phyloP scores from a whole-genome alignment of 441 rosid species.

The Pelargonium myrrhifolium region DNA sequence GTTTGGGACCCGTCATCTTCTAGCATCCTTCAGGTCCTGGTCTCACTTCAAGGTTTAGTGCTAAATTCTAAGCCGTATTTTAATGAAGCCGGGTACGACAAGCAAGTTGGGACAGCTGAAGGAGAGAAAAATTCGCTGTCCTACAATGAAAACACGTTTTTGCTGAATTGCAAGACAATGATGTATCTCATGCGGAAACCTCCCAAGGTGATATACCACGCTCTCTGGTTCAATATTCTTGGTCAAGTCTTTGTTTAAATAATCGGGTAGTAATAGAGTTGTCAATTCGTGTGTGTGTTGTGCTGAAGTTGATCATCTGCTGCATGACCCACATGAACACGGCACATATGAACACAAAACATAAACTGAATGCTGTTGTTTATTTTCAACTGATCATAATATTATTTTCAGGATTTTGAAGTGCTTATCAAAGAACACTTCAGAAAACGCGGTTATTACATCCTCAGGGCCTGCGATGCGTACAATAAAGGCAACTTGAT shows the following conservation, averaged over 20 bases:
- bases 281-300: too few relatives aligned
- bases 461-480: slow-evolving; percentile 86
- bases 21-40: slow-evolving; percentile 95
- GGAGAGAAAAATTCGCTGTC: slow-evolving; percentile 93
- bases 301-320: too few relatives aligned
- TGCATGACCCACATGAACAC: too few relatives aligned
- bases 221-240: too few relatives aligned
- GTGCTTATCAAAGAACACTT: slow-evolving; percentile 70
- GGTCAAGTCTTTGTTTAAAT: too few relatives aligned
- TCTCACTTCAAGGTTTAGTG: slow-evolving; percentile 94
- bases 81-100: slow-evolving; percentile 97
- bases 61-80: slow-evolving; percentile 91
- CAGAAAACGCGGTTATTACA: slow-evolving; percentile 66
- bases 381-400: too few relatives aligned
- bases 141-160: slow-evolving; percentile 85
- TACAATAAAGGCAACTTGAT: slow-evolving; percentile 83
- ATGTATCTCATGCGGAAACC: slow-evolving; percentile 82
- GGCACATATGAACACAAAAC: too few relatives aligned
- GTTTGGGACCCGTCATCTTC: slow-evolving; percentile 91
- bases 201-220: slow-evolving; percentile 54
- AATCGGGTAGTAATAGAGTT: too few relatives aligned
- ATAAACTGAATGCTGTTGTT: too few relatives aligned
- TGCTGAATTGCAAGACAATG: slow-evolving; percentile 89
- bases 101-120: slow-evolving; percentile 89
- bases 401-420: slow-evolving; percentile 56